A percentile compares a stretch with the other conserved stretches of the same genome.
phyloP scores from a whole-genome alignment of 805 yeast genomes.

The Ogataea chonburiensis region DNA sequence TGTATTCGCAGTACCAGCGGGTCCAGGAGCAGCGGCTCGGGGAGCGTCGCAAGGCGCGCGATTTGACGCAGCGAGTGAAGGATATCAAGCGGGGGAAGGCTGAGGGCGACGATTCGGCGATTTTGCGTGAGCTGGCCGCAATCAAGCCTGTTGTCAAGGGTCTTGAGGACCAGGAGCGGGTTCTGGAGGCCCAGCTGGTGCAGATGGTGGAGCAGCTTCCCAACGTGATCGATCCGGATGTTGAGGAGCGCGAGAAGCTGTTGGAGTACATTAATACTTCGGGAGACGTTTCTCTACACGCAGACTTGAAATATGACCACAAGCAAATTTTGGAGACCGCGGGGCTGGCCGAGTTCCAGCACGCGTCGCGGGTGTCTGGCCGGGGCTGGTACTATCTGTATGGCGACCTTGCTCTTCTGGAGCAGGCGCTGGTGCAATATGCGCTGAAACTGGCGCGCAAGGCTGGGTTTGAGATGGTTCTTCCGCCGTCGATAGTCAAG shows the following conservation, averaged over 20 bases:
- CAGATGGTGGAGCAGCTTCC: constrained; percentile 55
- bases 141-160: constrained; percentile 33
- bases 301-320: constrained; percentile 49
- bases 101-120: constrained; percentile 9
- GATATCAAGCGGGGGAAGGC: constrained; percentile 18
- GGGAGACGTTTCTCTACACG: constrained; percentile 18
- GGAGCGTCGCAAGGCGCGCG: constrained; percentile 24
- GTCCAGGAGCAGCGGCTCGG: constrained; percentile 17
- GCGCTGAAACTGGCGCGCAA: constrained; percentile 65
- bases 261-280: constrained; percentile 53
- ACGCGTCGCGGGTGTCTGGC: constrained; percentile 77
- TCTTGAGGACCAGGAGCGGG: constrained; percentile 25
- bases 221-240: constrained; percentile 53
- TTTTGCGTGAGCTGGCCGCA: constrained; percentile 21
- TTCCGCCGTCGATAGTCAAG: constrained; percentile 86
- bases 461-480: constrained; percentile 64
- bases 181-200: constrained; percentile 38
- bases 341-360: constrained; percentile 63
- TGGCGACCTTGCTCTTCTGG: constrained; percentile 84
- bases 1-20: constrained; percentile 19
- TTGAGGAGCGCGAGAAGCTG: constrained; percentile 42
- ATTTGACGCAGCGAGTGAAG: constrained; percentile 23
- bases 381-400: constrained; percentile 84
- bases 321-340: constrained; percentile 66
- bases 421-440: constrained; percentile 85